Percentiles rank a stretch among this genome's conserved stretches.
These are phyloP conservation scores for Trichoderma asperelloides DNA, from an alignment of 495 filamentous ascomycete species.

Conservation along the genomic window DNA sequence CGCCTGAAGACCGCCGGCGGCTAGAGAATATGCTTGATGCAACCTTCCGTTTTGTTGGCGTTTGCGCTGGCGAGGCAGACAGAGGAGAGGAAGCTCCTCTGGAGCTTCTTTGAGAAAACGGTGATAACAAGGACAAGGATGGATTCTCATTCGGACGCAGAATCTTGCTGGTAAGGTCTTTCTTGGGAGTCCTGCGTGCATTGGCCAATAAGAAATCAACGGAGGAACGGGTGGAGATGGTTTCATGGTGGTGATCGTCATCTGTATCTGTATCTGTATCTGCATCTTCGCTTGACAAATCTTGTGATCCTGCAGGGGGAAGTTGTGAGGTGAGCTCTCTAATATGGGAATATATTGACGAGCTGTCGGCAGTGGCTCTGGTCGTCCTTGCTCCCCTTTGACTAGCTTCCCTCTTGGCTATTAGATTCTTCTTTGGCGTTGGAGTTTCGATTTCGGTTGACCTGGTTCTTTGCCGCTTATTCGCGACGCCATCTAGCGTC, in stretches of 20 bases:
- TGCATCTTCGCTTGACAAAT: not conserved
- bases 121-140: not conserved
- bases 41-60: not conserved
- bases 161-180: not conserved
- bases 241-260: not conserved
- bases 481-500: not conserved
- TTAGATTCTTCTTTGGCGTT: not conserved
- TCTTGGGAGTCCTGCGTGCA: not conserved
- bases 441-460: not conserved
- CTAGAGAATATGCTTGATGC: not conserved
- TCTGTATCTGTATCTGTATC: not conserved
- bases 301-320: not conserved
- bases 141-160: not conserved
- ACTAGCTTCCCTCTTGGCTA: not conserved
- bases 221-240: not conserved
- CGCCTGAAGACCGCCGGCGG: not conserved
- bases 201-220: not conserved
- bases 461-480: not conserved
- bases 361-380: constrained; percentile 7
- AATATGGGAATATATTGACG: not conserved
- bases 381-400: constrained; percentile 8
- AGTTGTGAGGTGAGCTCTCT: not conserved
- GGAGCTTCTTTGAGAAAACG: not conserved
- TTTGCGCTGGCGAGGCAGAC: not conserved
- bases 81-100: not conserved